A percentile compares a stretch with the other conserved stretches of the same genome.
Evolutionary conservation across 1,284 basidiomycete species (phyloP).

Genomic region (Leccinum fallax): DNA sequence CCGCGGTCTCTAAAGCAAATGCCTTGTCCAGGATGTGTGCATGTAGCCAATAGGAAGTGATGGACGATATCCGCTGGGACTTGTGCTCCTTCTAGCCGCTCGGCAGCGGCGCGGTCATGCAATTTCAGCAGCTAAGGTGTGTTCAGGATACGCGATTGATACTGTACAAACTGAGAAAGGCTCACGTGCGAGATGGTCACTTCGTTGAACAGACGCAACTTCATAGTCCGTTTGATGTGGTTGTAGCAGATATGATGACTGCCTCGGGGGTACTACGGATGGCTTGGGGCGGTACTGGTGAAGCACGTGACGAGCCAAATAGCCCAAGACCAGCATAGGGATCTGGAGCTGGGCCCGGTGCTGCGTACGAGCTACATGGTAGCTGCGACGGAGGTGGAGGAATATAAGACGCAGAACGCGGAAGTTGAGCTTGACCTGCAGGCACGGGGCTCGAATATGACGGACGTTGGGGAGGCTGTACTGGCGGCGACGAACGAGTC

Average conservation of each 20-base stretch:
- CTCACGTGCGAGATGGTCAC: slow-evolving; percentile 60
- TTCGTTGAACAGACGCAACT: slow-evolving; percentile 70
- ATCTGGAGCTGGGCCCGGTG: slow-evolving; percentile 41
- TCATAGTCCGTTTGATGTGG: slow-evolving; percentile 62
- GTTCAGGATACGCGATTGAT: neutral
- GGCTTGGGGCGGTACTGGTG: slow-evolving; percentile 18
- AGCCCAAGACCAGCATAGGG: slow-evolving; percentile 56
- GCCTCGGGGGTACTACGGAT: slow-evolving; percentile 19
- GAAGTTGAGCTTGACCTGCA: slow-evolving; percentile 35
- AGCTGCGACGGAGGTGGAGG: slow-evolving; percentile 43
- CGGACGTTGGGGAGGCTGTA: slow-evolving; percentile 27
- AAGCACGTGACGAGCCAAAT: slow-evolving; percentile 39
- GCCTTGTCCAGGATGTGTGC: slow-evolving; percentile 80
- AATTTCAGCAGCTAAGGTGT: slow-evolving; percentile 60
- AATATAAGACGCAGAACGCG: slow-evolving; percentile 33
- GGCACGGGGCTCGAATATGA: slow-evolving; percentile 31
- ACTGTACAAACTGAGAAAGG: neutral
- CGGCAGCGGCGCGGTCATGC: slow-evolving; percentile 60
- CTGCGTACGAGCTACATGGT: slow-evolving; percentile 38
- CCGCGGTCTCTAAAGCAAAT: slow-evolving; percentile 89
- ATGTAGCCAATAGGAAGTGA: slow-evolving; percentile 88
- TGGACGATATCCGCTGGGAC: slow-evolving; percentile 81
- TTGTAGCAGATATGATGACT: slow-evolving; percentile 28
- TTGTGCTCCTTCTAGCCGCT: slow-evolving; percentile 53
- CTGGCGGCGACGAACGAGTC: slow-evolving; percentile 33